Percentiles rank a stretch among this genome's conserved stretches.
Evolutionary conservation across 805 yeast genomes (phyloP).

Genomic region (Crinitomyces ghanaensis): DNA sequence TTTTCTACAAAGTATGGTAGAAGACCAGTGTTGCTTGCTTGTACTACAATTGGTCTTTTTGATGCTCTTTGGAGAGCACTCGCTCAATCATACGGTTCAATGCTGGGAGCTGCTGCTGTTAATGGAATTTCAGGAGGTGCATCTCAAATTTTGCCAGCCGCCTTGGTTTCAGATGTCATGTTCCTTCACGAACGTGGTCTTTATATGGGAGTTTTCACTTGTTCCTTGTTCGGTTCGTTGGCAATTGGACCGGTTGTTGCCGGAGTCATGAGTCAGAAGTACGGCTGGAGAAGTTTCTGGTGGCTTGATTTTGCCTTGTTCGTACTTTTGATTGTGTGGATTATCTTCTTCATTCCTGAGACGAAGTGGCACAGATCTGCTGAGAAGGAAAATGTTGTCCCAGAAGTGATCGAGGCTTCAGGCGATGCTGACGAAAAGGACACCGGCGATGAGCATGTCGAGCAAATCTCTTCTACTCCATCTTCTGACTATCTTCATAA

Average conservation of each 20-base stretch:
- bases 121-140: slow-evolving; percentile 37
- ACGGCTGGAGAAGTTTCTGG: slow-evolving; percentile 10
- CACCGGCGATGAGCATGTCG: neutral
- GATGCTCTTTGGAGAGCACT: slow-evolving; percentile 35
- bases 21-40: slow-evolving; percentile 11
- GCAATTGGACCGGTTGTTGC: slow-evolving; percentile 7
- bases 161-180: slow-evolving; percentile 38
- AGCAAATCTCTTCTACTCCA: neutral
- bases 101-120: slow-evolving; percentile 33
- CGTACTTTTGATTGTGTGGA: slow-evolving; percentile 3
- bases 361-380: slow-evolving; percentile 7
- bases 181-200: slow-evolving; percentile 32
- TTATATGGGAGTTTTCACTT: slow-evolving; percentile 36
- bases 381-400: neutral
- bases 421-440: neutral
- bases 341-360: slow-evolving; percentile 6
- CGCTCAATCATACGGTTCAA: slow-evolving; percentile 29
- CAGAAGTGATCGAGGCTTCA: slow-evolving; percentile 1
- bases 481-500: slow-evolving; percentile 3
- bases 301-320: slow-evolving; percentile 7
- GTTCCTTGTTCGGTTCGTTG: slow-evolving; percentile 26
- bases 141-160: slow-evolving; percentile 42
- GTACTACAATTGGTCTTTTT: slow-evolving; percentile 32
- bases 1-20: slow-evolving; percentile 15
- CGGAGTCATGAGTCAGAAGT: slow-evolving; percentile 7